phyloP scores from a whole-genome alignment of 306 rosid species.

The Glycyrrhiza uralensis region DNA sequence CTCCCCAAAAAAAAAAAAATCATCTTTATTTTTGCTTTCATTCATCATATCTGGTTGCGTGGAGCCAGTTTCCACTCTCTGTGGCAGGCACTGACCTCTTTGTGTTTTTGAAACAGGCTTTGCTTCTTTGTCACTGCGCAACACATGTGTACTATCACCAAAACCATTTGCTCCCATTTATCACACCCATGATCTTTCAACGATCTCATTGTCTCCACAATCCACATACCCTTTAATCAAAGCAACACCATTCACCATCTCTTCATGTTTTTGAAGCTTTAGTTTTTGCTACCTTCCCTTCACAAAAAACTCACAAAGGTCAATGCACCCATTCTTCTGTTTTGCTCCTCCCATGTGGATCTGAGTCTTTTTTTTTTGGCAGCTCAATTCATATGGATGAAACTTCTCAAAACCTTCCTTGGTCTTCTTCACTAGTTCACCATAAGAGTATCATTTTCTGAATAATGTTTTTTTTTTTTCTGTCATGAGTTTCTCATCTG shows the following conservation, averaged over 20 bases:
- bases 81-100: neutral
- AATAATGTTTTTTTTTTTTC: neutral
- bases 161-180: slow-evolving; percentile 23
- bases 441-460: slow-evolving; percentile 3
- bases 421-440: slow-evolving; percentile 11
- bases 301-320: slow-evolving; percentile 35
- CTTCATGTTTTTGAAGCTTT: slow-evolving; percentile 34
- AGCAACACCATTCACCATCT: neutral
- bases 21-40: slow-evolving; percentile 21
- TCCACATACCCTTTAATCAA: slow-evolving; percentile 19
- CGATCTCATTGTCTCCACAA: slow-evolving; percentile 47
- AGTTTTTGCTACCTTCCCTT: slow-evolving; percentile 7
- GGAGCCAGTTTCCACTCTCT: slow-evolving; percentile 22
- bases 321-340: slow-evolving; percentile 46
- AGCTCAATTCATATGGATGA: slow-evolving; percentile 25
- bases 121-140: slow-evolving; percentile 25
- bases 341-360: slow-evolving; percentile 38
- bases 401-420: slow-evolving; percentile 17
- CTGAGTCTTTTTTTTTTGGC: slow-evolving; percentile 47
- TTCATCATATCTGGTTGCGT: slow-evolving; percentile 20
- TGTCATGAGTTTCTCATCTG: slow-evolving; percentile 17
- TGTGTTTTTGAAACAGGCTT: slow-evolving; percentile 31
- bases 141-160: slow-evolving; percentile 16
- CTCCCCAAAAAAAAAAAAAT: slow-evolving; percentile 12
- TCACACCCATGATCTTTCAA: slow-evolving; percentile 46